A percentile compares a stretch with the other conserved stretches of the same genome.
Evolutionary conservation across 306 rosid species (phyloP).

Genomic region (Cicer pinnatifidum): DNA sequence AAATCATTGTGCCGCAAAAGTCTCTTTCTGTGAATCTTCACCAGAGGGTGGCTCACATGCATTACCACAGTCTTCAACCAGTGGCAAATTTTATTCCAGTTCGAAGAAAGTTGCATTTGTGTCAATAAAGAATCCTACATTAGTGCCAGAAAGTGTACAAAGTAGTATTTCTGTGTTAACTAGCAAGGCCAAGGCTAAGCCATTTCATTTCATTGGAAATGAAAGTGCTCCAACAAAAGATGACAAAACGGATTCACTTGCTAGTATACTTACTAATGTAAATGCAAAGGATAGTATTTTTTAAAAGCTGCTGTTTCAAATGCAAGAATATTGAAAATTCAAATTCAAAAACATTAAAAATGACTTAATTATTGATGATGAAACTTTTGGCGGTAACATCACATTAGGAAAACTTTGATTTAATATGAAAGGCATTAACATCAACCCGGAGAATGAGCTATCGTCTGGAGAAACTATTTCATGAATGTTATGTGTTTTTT

Average conservation of each 20-base stretch:
- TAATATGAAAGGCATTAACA: background rate
- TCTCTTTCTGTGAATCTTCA: constrained; percentile 35
- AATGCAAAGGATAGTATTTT: constrained; percentile 57
- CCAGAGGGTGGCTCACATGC: constrained; percentile 41
- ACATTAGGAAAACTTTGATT: background rate
- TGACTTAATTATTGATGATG: background rate
- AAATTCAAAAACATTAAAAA: constrained; percentile 16
- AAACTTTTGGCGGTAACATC: background rate
- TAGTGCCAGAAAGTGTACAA: constrained; percentile 36
- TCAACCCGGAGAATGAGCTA: too few relatives aligned
- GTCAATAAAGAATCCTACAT: constrained; percentile 54
- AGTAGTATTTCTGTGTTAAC: constrained; percentile 37
- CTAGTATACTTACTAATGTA: constrained; percentile 55
- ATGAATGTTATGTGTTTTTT: constrained; percentile 2
- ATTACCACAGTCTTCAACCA: constrained; percentile 39
- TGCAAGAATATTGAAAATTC: background rate
- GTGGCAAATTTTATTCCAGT: constrained; percentile 42
- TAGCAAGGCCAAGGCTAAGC: constrained; percentile 26
- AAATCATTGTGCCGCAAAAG: constrained; percentile 35
- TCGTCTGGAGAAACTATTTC: constrained; percentile 11
- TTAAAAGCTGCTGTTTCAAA: constrained; percentile 8
- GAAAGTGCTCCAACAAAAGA: constrained; percentile 49
- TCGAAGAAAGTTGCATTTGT: constrained; percentile 72
- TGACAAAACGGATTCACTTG: constrained; percentile 52
- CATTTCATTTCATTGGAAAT: constrained; percentile 45